Evolutionary conservation across 495 filamentous ascomycete genomes (phyloP).

Genomic region (Aspergillus saccharolyticus): DNA sequence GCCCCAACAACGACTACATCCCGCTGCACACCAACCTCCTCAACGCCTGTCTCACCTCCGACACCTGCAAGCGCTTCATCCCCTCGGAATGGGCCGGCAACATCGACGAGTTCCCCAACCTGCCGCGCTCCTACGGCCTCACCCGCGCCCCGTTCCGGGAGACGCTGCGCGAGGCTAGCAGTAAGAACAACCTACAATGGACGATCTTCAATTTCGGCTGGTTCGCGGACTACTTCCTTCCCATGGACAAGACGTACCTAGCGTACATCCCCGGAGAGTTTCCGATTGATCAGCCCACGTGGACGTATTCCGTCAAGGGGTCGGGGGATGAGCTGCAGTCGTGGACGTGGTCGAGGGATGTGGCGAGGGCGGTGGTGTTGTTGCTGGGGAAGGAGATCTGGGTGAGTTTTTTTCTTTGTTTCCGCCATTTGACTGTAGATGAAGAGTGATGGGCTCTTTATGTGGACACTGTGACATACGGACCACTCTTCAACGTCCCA

Average conservation of each 20-base stretch:
- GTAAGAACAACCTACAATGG: constrained; percentile 13
- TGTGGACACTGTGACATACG: too few species aligned
- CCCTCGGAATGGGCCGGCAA: constrained; percentile 24
- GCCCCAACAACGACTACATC: constrained; percentile 4
- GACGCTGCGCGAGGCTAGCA: neutral
- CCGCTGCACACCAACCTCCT: constrained; percentile 11
- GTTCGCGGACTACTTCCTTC: constrained; percentile 27
- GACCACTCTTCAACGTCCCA: too few species aligned
- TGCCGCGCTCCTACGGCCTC: constrained; percentile 15
- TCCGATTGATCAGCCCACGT: constrained; percentile 1
- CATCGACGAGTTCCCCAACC: constrained; percentile 14
- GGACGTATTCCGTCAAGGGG: neutral
- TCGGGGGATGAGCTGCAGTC: constrained; percentile 6
- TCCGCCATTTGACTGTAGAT: neutral
- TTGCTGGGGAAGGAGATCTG: constrained; percentile 1
- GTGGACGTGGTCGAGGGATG: constrained; percentile 7
- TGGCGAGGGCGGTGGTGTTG: constrained; percentile 6
- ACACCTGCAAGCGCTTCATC: constrained; percentile 24
- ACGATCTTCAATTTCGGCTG: constrained; percentile 22
- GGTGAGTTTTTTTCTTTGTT: neutral
- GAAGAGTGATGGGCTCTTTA: too few species aligned
- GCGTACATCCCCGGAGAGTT: constrained; percentile 3
- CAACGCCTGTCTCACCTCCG: constrained; percentile 11
- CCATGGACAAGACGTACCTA: constrained; percentile 6
- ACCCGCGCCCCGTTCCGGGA: constrained; percentile 18